Evolutionary conservation across 441 rosid genomes (phyloP), one percentile per base, ranked within the genome.

Genomic region (Brassica hybrid): DNA sequence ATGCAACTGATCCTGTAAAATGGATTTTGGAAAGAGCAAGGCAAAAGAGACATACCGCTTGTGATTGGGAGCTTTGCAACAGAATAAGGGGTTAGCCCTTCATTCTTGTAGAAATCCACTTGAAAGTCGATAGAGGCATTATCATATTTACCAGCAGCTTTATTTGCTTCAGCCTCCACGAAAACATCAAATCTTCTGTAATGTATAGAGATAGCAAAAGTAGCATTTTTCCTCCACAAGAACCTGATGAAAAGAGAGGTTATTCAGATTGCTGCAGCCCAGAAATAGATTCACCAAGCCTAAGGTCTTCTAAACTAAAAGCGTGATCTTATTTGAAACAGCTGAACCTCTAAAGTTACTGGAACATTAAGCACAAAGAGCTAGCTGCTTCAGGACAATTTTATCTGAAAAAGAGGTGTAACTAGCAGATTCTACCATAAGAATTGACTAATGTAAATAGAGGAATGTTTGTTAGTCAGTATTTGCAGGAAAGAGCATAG

Each of bases 101-200:
- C 99, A 63, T 86, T 91, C 84, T 78, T 88, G 83, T 96, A 96
- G 76, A 96, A 96, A 30, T 87, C 88, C 61, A 94, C 81, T 88
- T 96, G 98, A 74, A 88, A 92, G 85, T 96, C 94, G 38, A 96
- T 92, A 58, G 99, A 92, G 41, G 91, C 83, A 45, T 95, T 93
- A 76, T 88, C 93, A 65, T 93, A 95, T 80, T 93, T 95, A 69
- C 90, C 92, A 66, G 99, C 98, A 77, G 97, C 99, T 88, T 95
- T 95, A 72, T 95, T 95, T 78, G 99, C 99, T 84, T 93, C 97
- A 9, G 99, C 98, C 86, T 95, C 99, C 17, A 60, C 79, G 19
- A 93, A 86, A 27, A 92, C 96, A 74, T 95, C 95, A 77, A 90
- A 91, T 17, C 98, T 96, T 65, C 73, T 91, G 76, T 93, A 95